A percentile compares a stretch with the other conserved stretches of the same genome.
Evolutionary conservation across 2,329 filamentous ascomycete species (phyloP).

Genomic region (Aphanoascus verrucosus): DNA sequence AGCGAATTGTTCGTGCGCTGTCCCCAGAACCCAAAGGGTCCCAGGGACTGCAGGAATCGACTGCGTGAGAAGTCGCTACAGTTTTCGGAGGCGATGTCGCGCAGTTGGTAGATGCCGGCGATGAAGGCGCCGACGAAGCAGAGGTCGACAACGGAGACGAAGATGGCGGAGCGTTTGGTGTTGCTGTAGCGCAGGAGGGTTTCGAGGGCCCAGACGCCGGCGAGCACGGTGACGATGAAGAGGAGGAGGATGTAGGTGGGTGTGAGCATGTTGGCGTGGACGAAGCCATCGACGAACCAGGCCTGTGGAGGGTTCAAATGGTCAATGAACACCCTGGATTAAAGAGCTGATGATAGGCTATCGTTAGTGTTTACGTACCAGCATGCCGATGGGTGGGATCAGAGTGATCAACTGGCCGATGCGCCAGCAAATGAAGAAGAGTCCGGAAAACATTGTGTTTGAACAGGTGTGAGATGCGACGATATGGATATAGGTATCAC

Average conservation of each 20-base stretch:
- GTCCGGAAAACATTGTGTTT: conserved; percentile 39
- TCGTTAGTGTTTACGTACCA: conserved; percentile 34
- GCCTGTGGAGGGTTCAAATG: conserved; percentile 25
- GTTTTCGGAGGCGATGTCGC: conserved; percentile 49
- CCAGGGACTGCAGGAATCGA: conserved; percentile 49
- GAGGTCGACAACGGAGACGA: conserved; percentile 52
- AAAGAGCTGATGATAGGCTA: neutral
- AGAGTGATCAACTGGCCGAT: conserved; percentile 51
- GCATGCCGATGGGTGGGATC: conserved; percentile 54
- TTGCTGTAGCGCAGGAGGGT: conserved; percentile 51
- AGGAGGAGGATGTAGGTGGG: conserved; percentile 51
- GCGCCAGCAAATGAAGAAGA: conserved; percentile 54
- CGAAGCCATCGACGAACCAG: conserved; percentile 52
- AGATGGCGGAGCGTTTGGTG: conserved; percentile 47
- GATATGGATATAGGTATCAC: neutral
- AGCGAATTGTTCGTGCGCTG: conserved; percentile 38
- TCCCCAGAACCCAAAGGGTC: conserved; percentile 49
- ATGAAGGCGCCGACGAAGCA: conserved; percentile 55
- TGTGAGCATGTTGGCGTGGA: conserved; percentile 47
- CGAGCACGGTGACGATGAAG: conserved; percentile 55
- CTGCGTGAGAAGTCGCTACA: conserved; percentile 52
- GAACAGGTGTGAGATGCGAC: neutral
- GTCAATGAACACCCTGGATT: neutral
- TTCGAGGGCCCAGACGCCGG: conserved; percentile 50
- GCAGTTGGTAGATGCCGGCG: conserved; percentile 48